Percentiles rank a stretch among this genome's conserved stretches.
These are phyloP conservation scores for Saturnispora mendoncae DNA, from an alignment of 805 yeast species.

Conservation along the genomic window DNA sequence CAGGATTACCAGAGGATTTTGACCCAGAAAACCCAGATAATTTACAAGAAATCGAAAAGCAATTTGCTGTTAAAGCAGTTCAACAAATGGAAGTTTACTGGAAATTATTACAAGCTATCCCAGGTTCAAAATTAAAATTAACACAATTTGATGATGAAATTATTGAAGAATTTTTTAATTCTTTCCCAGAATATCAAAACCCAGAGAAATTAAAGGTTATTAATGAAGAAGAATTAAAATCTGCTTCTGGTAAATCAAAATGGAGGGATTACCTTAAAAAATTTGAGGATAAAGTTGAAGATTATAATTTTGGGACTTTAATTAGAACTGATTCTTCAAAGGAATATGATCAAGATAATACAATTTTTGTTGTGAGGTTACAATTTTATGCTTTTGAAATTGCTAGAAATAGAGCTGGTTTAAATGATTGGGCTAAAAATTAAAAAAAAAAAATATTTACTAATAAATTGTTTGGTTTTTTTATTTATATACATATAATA, in stretches of 20 bases:
- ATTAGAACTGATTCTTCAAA: slow-evolving; percentile 62
- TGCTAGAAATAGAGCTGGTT: slow-evolving; percentile 81
- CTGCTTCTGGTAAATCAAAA: slow-evolving; percentile 65
- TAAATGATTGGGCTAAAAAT: slow-evolving; percentile 74
- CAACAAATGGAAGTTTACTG: slow-evolving; percentile 93
- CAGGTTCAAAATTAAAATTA: slow-evolving; percentile 71
- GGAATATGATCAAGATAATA: slow-evolving; percentile 75
- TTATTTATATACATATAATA: neutral
- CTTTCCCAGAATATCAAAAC: slow-evolving; percentile 82
- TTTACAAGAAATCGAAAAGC: slow-evolving; percentile 91
- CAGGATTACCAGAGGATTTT: slow-evolving; percentile 19
- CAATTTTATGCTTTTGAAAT: slow-evolving; percentile 95
- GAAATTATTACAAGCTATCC: slow-evolving; percentile 61
- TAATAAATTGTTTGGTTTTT: neutral
- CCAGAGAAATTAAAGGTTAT: slow-evolving; percentile 48
- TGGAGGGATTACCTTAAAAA: slow-evolving; percentile 85
- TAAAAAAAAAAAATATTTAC: too few relatives aligned
- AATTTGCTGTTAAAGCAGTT: slow-evolving; percentile 96
- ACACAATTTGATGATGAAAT: slow-evolving; percentile 69
- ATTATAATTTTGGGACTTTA: slow-evolving; percentile 91
- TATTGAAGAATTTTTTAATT: slow-evolving; percentile 46
- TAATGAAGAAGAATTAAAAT: slow-evolving; percentile 75
- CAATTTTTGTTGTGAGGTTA: slow-evolving; percentile 85
- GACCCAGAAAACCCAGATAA: slow-evolving; percentile 86
- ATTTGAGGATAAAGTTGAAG: slow-evolving; percentile 75